These are phyloP conservation scores for Xylaria sp. DNA, from an alignment of 2,329 filamentous ascomycete genomes.

Conservation along the genomic window DNA sequence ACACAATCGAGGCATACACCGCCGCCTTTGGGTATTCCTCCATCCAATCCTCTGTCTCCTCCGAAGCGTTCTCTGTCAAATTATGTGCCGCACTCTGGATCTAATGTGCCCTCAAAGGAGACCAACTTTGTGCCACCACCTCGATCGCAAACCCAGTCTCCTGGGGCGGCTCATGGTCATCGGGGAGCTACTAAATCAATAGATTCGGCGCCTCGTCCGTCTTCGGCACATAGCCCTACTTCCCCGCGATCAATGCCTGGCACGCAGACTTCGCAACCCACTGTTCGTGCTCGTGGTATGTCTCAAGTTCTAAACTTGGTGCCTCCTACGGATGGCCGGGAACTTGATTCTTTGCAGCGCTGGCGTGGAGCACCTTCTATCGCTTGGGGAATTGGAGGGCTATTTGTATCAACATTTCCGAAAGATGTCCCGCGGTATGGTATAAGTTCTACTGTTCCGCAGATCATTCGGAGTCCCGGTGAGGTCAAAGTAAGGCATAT, in stretches of 20 bases:
- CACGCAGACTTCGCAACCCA: constrained; percentile 43
- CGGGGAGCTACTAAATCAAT: constrained; percentile 49
- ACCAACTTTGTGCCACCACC: constrained; percentile 65
- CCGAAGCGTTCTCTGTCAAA: constrained; percentile 65
- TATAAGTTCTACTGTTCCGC: constrained; percentile 76
- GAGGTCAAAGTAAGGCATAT: constrained; percentile 82
- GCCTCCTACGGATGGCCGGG: constrained; percentile 72
- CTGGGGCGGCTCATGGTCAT: constrained; percentile 59
- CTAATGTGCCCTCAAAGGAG: constrained; percentile 48
- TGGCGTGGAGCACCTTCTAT: constrained; percentile 93
- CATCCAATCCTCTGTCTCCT: constrained; percentile 62
- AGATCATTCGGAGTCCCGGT: constrained; percentile 84
- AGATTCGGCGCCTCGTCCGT: constrained; percentile 65
- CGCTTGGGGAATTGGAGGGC: constrained; percentile 87
- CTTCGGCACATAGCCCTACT: constrained; percentile 62
- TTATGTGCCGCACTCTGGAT: constrained; percentile 59
- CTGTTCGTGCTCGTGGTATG: constrained; percentile 60
- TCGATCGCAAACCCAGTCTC: constrained; percentile 72
- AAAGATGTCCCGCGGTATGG: constrained; percentile 89
- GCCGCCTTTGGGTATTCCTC: constrained; percentile 58
- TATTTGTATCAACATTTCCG: constrained; percentile 85
- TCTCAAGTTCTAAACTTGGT: constrained; percentile 69
- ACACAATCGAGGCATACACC: constrained; percentile 59
- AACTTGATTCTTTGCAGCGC: constrained; percentile 81
- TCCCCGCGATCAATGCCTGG: constrained; percentile 49